Percentiles rank a stretch among this genome's conserved stretches.
phyloP scores from a whole-genome alignment of 2,329 filamentous ascomycete species.

The Knufia fluminis region DNA sequence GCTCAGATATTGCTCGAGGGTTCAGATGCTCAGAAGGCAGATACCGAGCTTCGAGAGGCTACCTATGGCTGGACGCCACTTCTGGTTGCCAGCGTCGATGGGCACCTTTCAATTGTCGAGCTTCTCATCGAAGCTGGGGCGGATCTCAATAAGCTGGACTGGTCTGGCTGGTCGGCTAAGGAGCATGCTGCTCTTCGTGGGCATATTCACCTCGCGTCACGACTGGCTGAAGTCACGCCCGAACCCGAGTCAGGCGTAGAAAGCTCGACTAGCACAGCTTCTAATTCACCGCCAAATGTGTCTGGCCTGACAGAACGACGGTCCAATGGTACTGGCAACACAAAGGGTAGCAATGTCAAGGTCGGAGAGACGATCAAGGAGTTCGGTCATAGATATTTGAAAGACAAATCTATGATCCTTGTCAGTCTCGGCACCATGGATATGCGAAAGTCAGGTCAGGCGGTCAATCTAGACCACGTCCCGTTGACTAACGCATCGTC shows the following conservation, averaged over 20 bases:
- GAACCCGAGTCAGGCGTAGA: slow-evolving; percentile 25
- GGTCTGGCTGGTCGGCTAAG: slow-evolving; percentile 86
- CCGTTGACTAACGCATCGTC: slow-evolving; percentile 79
- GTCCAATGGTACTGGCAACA: slow-evolving; percentile 28
- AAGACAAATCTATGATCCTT: slow-evolving; percentile 75
- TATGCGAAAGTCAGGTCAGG: slow-evolving; percentile 67
- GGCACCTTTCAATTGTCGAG: slow-evolving; percentile 64
- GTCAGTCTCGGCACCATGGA: slow-evolving; percentile 95
- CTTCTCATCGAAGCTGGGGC: slow-evolving; percentile 71
- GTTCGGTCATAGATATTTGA: slow-evolving; percentile 92
- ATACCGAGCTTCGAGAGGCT: slow-evolving; percentile 70
- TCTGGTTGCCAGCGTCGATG: slow-evolving; percentile 85
- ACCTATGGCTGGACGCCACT: slow-evolving; percentile 93
- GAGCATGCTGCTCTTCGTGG: slow-evolving; percentile 88
- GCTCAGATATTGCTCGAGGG: slow-evolving; percentile 66
- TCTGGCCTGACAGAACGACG: slow-evolving; percentile 36
- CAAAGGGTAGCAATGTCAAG: slow-evolving; percentile 32
- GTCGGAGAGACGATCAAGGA: slow-evolving; percentile 75
- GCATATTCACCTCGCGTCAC: slow-evolving; percentile 69
- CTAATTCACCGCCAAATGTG: slow-evolving; percentile 27
- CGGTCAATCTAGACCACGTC: slow-evolving; percentile 80
- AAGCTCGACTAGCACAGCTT: slow-evolving; percentile 28
- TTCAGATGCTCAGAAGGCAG: slow-evolving; percentile 58
- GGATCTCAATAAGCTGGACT: slow-evolving; percentile 64
- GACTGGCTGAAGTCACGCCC: slow-evolving; percentile 52